Percentiles rank a stretch among this genome's conserved stretches.
phyloP scores from a whole-genome alignment of 257 asterid species.

The Fraxinus anomala region DNA sequence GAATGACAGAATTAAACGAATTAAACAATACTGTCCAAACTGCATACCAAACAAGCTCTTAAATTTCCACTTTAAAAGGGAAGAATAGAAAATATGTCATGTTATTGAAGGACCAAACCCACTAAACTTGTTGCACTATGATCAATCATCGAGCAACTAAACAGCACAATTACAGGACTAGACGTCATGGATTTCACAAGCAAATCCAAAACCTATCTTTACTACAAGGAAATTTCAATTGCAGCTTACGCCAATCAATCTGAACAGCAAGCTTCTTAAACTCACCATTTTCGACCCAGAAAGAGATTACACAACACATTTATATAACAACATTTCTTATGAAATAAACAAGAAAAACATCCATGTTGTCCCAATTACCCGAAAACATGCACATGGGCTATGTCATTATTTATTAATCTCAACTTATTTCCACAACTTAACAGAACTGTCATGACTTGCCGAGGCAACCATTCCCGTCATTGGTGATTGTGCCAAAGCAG shows the following conservation, averaged over 20 bases:
- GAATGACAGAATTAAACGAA: too few species aligned
- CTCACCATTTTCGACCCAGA: not conserved
- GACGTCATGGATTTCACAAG: not conserved
- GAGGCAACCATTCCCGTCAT: constrained; percentile 89
- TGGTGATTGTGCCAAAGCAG: constrained; percentile 85
- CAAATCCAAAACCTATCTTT: not conserved
- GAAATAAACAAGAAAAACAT: not conserved
- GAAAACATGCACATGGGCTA: not conserved
- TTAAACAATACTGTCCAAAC: too few species aligned
- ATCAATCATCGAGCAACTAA: too few species aligned
- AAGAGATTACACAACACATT: not conserved
- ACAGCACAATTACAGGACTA: not conserved
- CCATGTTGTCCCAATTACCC: not conserved
- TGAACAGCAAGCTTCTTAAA: not conserved
- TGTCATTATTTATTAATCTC: not conserved
- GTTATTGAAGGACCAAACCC: not conserved
- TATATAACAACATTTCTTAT: not conserved
- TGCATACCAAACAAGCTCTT: too few species aligned
- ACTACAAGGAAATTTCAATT: not conserved
- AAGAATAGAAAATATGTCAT: too few species aligned
- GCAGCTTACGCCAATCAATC: not conserved
- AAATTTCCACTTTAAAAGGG: too few species aligned
- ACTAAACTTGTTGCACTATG: not conserved
- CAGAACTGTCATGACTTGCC: constrained; percentile 91
- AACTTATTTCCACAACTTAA: constrained; percentile 84